Conservation (phyloP, 108 stramenopile species). For the Nannochloropsis oceanica region DNA sequence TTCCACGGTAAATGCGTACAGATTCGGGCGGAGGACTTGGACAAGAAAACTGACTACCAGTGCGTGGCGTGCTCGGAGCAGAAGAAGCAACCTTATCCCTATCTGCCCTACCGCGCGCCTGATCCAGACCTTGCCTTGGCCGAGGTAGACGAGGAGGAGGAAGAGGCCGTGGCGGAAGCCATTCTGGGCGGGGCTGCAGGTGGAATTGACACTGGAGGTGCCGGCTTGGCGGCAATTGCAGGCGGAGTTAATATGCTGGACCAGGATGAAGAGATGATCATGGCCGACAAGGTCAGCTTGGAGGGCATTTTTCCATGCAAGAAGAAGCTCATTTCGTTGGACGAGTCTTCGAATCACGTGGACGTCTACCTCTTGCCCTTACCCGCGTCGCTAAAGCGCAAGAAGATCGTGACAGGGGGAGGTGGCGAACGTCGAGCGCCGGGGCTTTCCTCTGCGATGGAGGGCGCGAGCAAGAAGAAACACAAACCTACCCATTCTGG, state of each 20-base stretch:
- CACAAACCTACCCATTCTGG: not conserved
- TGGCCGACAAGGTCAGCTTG: not conserved
- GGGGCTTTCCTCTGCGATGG: not conserved
- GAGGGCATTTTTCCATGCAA: not conserved
- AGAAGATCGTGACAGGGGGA: not conserved
- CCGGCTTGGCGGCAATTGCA: not conserved
- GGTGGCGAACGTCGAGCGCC: not conserved
- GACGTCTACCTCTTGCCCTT: not conserved
- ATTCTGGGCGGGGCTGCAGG: not conserved
- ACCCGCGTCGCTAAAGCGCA: not conserved
- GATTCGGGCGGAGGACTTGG: not conserved
- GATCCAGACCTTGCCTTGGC: not conserved
- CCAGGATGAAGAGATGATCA: not conserved
- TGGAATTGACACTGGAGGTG: not conserved
- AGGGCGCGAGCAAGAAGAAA: not conserved
- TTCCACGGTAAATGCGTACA: conserved; percentile 65
- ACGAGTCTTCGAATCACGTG: not conserved
- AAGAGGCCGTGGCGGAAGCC: not conserved
- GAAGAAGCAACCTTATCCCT: not conserved
- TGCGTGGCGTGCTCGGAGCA: not conserved
- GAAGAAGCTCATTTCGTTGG: not conserved
- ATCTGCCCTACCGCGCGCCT: not conserved
- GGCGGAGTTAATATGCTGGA: not conserved
- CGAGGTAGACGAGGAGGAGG: not conserved
- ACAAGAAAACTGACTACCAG: not conserved